Conservation (phyloP, 2,329 filamentous ascomycete genomes). For the Ilyonectria destructans region DNA sequence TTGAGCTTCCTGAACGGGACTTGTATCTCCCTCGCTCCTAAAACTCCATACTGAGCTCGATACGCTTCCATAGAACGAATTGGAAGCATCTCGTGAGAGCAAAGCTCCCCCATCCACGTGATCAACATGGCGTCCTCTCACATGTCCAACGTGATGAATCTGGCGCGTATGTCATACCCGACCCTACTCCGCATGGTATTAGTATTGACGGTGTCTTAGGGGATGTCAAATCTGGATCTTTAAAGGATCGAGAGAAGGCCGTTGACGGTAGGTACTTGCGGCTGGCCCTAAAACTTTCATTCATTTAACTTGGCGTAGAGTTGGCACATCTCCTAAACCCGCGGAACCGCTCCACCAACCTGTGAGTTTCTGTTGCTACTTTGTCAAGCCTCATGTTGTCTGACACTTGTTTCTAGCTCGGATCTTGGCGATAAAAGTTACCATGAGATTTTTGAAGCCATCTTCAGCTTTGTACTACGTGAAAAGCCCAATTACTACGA, state of each 20-base stretch:
- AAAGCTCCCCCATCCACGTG: slow-evolving; percentile 25
- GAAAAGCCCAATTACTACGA: slow-evolving; percentile 79
- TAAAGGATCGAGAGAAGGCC: slow-evolving; percentile 59
- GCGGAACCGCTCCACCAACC: slow-evolving; percentile 54
- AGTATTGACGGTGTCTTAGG: slow-evolving; percentile 46
- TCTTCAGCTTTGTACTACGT: slow-evolving; percentile 79
- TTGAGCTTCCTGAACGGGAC: slow-evolving; percentile 28
- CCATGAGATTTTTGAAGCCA: slow-evolving; percentile 83
- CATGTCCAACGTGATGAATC: slow-evolving; percentile 53
- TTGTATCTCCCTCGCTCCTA: slow-evolving; percentile 6
- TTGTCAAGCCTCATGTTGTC: not conserved
- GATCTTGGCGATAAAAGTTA: slow-evolving; percentile 83
- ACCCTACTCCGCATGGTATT: slow-evolving; percentile 2
- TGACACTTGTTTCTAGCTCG: slow-evolving; percentile 46
- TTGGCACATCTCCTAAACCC: slow-evolving; percentile 58
- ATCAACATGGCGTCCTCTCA: slow-evolving; percentile 54
- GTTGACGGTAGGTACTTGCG: slow-evolving; percentile 57
- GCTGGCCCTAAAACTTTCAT: not conserved
- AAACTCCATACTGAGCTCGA: slow-evolving; percentile 12
- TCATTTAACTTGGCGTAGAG: slow-evolving; percentile 49
- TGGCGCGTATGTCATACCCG: slow-evolving; percentile 52
- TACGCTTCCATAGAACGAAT: slow-evolving; percentile 13
- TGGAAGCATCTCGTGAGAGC: slow-evolving; percentile 14
- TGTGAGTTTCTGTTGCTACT: slow-evolving; percentile 49
- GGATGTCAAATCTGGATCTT: slow-evolving; percentile 53